Evolutionary conservation across 2,329 filamentous ascomycete genomes (phyloP), one percentile per base, ranked within the genome.

Genomic region (Coniochaeta hoffmannii): DNA sequence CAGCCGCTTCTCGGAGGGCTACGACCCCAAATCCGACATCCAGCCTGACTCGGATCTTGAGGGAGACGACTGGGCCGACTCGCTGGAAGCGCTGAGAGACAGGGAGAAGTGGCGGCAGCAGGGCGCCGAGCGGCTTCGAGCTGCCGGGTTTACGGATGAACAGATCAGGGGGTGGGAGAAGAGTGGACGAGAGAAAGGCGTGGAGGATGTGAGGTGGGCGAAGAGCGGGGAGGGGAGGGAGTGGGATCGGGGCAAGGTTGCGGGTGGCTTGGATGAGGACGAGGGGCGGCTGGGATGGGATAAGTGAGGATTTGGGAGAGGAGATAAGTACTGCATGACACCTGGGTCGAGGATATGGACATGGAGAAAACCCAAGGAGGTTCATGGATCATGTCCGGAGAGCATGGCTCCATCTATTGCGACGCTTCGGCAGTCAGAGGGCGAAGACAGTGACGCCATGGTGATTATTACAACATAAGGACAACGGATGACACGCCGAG

Each of bases 121-220:
- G 61, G 89, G 90, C 30, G 88, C 88, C 7, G 86, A 91, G 53
- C 76, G 91, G 56, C 72, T 97, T 57, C 84, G 84, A 32, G 82
- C 82, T 19, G 90, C 89, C 0, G 92, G 91, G 0, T 95, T 96
- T 65, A 83, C 82, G 1, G 88, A 91, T 15, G 81, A 84, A 4
- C 82, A 91, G 63, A 82, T 96, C 57, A 77, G 79, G 63, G 85
- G 84, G 60, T 90, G 87, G 83, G 85, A 87, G 67, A 85, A 84
- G 60, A 90, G 87, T 53, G 75, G 77, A 1, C 80, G 80, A 12
- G 78, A 82, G 66, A 77, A 81, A 54, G 73, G 77, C 35, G 82
- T 86, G 58, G 80, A 83, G 35, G 82, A 86, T 63, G 86, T 95
- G 2, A 80, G 75, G 53, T 96, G 90, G 90, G 77, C 80, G 35